Conservation (phyloP, 1,284 basidiomycete genomes). For the Cutaneotrichosporon cutaneum region DNA sequence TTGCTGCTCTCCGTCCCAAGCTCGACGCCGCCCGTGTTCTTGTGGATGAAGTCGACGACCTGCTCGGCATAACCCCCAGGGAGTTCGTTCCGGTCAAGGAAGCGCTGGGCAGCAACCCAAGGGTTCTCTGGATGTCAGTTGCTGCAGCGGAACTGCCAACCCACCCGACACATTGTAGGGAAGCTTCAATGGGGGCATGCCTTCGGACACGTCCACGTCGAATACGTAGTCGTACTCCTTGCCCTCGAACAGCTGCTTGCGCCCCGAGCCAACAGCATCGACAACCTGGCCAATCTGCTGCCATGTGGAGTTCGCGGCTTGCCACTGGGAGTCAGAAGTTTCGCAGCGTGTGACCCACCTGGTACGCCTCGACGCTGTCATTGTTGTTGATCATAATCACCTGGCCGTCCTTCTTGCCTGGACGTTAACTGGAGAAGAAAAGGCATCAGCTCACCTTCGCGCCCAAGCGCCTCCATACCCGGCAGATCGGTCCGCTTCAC, state of each 20-base stretch:
- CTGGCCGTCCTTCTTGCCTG: slow-evolving; percentile 86
- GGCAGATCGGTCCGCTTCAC: slow-evolving; percentile 85
- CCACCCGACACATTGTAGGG: slow-evolving; percentile 85
- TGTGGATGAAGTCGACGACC: slow-evolving; percentile 90
- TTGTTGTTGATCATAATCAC: slow-evolving; percentile 84
- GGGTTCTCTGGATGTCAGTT: slow-evolving; percentile 71
- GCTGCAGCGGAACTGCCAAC: slow-evolving; percentile 27
- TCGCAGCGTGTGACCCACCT: slow-evolving; percentile 45
- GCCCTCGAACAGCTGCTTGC: slow-evolving; percentile 85
- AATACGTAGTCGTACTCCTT: slow-evolving; percentile 99
- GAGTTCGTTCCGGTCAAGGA: slow-evolving; percentile 80
- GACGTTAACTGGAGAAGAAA: slow-evolving; percentile 15
- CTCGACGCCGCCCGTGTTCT: slow-evolving; percentile 74
- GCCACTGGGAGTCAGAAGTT: slow-evolving; percentile 64
- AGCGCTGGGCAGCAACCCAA: slow-evolving; percentile 82
- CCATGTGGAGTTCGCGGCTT: slow-evolving; percentile 67
- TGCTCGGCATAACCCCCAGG: slow-evolving; percentile 82
- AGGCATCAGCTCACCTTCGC: slow-evolving; percentile 61
- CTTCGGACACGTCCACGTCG: slow-evolving; percentile 94
- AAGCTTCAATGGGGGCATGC: slow-evolving; percentile 86
- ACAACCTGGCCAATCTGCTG: slow-evolving; percentile 94
- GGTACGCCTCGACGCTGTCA: slow-evolving; percentile 78
- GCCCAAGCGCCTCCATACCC: slow-evolving; percentile 72
- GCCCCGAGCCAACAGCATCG: slow-evolving; percentile 80
- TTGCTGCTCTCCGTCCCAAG: slow-evolving; percentile 60